phyloP scores from a whole-genome alignment of 495 filamentous ascomycete species.

The Penicillium paradoxum region DNA sequence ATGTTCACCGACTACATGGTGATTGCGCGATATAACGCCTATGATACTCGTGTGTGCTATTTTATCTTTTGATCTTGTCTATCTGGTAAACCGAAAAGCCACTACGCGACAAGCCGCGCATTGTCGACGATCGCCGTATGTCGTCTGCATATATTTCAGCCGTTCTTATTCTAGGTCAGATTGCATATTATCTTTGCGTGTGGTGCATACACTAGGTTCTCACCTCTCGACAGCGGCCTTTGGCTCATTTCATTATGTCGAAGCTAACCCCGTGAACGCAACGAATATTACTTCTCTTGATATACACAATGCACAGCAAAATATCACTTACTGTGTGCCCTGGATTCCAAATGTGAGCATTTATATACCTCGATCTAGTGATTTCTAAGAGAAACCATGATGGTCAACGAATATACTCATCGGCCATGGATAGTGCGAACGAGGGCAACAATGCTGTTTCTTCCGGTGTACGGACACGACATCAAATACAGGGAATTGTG shows the following conservation, averaged over 20 bases:
- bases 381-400: too few species aligned
- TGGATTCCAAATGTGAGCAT: conserved; percentile 11
- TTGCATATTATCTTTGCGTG: neutral
- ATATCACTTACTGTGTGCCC: conserved; percentile 10
- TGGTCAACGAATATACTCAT: neutral
- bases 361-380: too few species aligned
- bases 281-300: conserved; percentile 4
- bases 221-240: neutral
- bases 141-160: neutral
- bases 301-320: neutral
- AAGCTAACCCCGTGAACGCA: conserved; percentile 11
- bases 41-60: neutral
- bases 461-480: conserved; percentile 12
- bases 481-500: conserved; percentile 11
- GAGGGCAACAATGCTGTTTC: conserved; percentile 15
- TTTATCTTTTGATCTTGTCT: neutral
- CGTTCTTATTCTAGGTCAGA: conserved; percentile 6
- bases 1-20: neutral
- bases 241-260: neutral
- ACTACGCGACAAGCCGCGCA: neutral
- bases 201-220: neutral
- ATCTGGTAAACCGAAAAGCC: neutral
- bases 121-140: neutral
- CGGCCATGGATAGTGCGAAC: conserved; percentile 8
- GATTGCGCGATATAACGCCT: conserved; percentile 5